Conservation (phyloP, 495 filamentous ascomycete species). For the Penicillium riverlandense region DNA sequence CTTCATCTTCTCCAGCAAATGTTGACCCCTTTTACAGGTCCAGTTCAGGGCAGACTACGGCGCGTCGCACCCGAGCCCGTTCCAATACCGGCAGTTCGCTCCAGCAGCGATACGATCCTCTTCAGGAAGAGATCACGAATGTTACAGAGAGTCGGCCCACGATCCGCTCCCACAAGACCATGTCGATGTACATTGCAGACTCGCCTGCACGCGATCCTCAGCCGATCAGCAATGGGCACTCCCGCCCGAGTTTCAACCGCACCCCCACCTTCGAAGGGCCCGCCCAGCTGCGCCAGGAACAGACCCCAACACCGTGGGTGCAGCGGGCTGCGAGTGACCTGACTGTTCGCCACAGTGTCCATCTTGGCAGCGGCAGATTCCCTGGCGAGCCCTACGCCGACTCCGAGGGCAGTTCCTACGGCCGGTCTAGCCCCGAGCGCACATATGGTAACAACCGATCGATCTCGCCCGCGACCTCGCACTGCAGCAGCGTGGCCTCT, state of each 20-base stretch:
- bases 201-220: constrained; percentile 28
- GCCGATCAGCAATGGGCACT: constrained; percentile 13
- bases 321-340: constrained; percentile 52
- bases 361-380: constrained; percentile 32
- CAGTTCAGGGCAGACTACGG: constrained; percentile 17
- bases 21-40: constrained; percentile 18
- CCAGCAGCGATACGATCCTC: constrained; percentile 47
- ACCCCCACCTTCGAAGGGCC: constrained; percentile 52
- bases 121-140: constrained; percentile 48
- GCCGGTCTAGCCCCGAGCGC: constrained; percentile 54
- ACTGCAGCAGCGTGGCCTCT: constrained; percentile 52
- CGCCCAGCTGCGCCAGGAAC: constrained; percentile 43
- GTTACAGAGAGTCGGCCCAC: constrained; percentile 46
- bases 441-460: constrained; percentile 42
- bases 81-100: constrained; percentile 58
- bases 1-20: neutral
- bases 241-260: constrained; percentile 39
- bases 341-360: constrained; percentile 30
- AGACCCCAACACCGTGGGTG: constrained; percentile 40
- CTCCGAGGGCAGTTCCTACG: constrained; percentile 52
- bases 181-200: constrained; percentile 23
- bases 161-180: constrained; percentile 49
- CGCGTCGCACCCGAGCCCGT: constrained; percentile 45
- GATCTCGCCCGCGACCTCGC: constrained; percentile 56
- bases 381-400: constrained; percentile 57